Percentiles rank a stretch among this genome's conserved stretches.
Evolutionary conservation across 1,284 basidiomycete genomes (phyloP).

Genomic region (Rhodotorula sp.): DNA sequence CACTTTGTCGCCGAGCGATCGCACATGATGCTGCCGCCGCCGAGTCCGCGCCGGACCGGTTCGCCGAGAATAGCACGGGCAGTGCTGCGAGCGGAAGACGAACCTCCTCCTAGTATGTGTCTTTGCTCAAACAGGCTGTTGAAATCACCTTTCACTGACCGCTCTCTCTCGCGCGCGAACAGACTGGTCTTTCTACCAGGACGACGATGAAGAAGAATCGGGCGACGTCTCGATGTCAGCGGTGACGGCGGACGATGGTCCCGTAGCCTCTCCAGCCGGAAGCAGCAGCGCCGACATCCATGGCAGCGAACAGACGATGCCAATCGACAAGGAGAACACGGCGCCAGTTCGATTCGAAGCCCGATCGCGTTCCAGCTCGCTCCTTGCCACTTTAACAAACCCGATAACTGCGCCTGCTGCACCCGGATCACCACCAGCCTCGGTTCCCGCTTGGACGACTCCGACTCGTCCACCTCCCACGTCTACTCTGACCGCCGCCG

Average conservation of each 20-base stretch:
- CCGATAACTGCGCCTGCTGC: background rate
- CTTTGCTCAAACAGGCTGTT: background rate
- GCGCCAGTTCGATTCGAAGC: background rate
- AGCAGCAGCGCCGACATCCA: background rate
- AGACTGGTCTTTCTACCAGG: slow-evolving; percentile 29
- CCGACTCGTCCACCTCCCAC: background rate
- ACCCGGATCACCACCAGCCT: background rate
- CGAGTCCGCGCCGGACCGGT: background rate
- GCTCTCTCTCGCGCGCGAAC: background rate
- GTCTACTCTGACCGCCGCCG: background rate
- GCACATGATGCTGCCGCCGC: slow-evolving; percentile 8
- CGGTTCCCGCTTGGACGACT: background rate
- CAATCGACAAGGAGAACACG: slow-evolving; percentile 21
- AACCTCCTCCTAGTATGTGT: background rate
- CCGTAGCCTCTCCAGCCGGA: background rate
- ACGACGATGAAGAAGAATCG: background rate
- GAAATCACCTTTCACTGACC: too few species aligned
- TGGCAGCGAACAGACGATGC: background rate
- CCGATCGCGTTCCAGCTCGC: slow-evolving; percentile 5
- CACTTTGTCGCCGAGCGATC: background rate
- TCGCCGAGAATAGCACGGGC: background rate
- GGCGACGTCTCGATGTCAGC: background rate
- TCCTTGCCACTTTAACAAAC: background rate
- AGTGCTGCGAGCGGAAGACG: background rate
- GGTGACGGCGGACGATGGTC: background rate